Evolutionary conservation across 495 filamentous ascomycete species (phyloP).

Genomic region (Penicillium argentinense): DNA sequence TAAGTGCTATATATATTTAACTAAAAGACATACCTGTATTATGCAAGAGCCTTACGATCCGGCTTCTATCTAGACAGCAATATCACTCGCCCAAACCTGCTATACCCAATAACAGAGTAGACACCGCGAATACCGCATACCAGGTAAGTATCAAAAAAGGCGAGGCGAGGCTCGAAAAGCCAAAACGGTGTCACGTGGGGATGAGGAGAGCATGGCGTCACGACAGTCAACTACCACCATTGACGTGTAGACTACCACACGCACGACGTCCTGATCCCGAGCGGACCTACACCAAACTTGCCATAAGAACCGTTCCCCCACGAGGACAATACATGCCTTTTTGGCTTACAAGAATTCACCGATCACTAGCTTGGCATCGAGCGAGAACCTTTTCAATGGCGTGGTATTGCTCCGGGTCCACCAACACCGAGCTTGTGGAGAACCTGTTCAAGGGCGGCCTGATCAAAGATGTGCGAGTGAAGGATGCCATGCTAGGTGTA

Average conservation of each 20-base stretch:
- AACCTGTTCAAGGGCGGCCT: constrained; percentile 73
- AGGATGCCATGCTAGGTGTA: constrained; percentile 76
- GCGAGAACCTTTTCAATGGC: constrained; percentile 63
- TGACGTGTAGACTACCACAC: background rate
- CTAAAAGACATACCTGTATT: no score
- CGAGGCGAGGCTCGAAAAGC: no score
- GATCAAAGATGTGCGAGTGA: constrained; percentile 69
- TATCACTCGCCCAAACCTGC: no score
- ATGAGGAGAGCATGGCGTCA: constrained; percentile 26
- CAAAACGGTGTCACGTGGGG: constrained; percentile 12
- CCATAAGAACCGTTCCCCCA: background rate
- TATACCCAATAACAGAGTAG: no score
- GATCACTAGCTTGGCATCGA: constrained; percentile 13
- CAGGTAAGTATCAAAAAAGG: no score
- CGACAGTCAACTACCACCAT: background rate
- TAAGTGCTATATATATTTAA: no score
- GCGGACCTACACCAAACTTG: no score
- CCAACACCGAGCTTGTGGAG: constrained; percentile 74
- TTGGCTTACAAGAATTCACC: background rate
- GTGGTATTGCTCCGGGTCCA: constrained; percentile 79
- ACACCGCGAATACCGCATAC: no score
- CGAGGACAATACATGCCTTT: constrained; percentile 4
- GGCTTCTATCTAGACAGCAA: no score
- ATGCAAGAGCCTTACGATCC: no score
- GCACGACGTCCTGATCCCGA: no score